Percentiles rank a stretch among this genome's conserved stretches.
These are phyloP conservation scores for Poteriospumella lacustris DNA, from an alignment of 108 stramenopile genomes.

Conservation along the genomic window DNA sequence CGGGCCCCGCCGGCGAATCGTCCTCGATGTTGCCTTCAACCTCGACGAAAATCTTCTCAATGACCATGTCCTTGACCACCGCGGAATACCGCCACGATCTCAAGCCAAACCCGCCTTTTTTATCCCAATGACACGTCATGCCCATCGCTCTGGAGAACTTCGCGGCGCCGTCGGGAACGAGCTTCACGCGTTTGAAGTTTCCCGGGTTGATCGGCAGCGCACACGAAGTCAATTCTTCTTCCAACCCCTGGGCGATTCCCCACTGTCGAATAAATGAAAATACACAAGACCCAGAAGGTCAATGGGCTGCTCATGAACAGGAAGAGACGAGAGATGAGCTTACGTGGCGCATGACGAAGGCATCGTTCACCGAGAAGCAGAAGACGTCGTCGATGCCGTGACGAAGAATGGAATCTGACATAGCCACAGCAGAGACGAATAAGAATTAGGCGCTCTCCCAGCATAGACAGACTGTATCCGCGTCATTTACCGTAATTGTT, in stretches of 20 bases:
- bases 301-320: too few species aligned
- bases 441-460: too few species aligned
- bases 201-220: background rate
- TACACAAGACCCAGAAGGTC: too few species aligned
- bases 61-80: conserved; percentile 46
- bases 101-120: conserved; percentile 51
- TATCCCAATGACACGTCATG: conserved; percentile 48
- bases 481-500: conserved; percentile 42
- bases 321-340: too few species aligned
- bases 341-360: conserved; percentile 61
- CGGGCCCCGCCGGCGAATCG: too few species aligned
- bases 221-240: conserved; percentile 49
- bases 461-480: too few species aligned
- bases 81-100: conserved; percentile 53
- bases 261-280: too few species aligned
- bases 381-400: conserved; percentile 55
- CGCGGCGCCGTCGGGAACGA: conserved; percentile 56
- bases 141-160: conserved; percentile 58
- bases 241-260: conserved; percentile 31
- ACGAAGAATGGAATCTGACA: conserved; percentile 45
- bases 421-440: too few species aligned
- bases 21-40: too few species aligned
- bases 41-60: conserved; percentile 31
- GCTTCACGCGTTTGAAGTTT: conserved; percentile 52
- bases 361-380: conserved; percentile 60